Evolutionary conservation across 169 alveolate species (phyloP).

Genomic region (Hammondia hammondi): DNA sequence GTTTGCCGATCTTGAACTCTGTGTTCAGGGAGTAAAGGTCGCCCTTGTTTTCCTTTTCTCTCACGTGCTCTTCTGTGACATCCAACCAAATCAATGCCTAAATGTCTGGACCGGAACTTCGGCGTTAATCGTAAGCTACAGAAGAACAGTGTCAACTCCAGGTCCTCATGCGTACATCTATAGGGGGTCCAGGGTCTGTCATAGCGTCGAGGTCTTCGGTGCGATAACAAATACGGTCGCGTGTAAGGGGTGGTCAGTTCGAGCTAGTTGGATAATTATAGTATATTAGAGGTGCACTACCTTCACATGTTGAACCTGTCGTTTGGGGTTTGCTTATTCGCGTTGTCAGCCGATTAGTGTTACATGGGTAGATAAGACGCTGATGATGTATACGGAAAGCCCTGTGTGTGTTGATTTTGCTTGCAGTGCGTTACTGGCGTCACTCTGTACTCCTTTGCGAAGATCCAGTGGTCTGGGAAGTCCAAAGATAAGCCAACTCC

Average conservation of each 20-base stretch:
- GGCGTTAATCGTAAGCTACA: slow-evolving; percentile 36
- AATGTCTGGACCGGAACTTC: slow-evolving; percentile 73
- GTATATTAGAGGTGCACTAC: too few species aligned
- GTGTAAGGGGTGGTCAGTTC: too few species aligned
- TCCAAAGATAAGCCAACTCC: not conserved
- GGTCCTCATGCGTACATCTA: not conserved
- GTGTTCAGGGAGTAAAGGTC: slow-evolving; percentile 72
- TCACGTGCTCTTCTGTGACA: slow-evolving; percentile 77
- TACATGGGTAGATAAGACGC: not conserved
- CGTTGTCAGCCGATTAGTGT: not conserved
- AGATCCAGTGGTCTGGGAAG: not conserved
- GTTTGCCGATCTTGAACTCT: not conserved
- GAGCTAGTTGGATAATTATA: too few species aligned
- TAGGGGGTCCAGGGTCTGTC: not conserved
- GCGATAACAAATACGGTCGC: too few species aligned
- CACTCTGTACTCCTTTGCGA: slow-evolving; percentile 40
- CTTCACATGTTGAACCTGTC: not conserved
- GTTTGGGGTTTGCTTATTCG: not conserved
- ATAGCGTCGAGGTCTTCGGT: not conserved
- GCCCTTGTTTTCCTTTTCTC: slow-evolving; percentile 73
- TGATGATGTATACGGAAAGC: not conserved
- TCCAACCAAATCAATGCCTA: slow-evolving; percentile 78
- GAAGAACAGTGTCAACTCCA: not conserved
- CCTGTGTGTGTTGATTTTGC: not conserved
- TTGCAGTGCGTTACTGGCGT: slow-evolving; percentile 61